phyloP scores from a whole-genome alignment of 768 basidiomycete species.

The Sutorius australiensis region DNA sequence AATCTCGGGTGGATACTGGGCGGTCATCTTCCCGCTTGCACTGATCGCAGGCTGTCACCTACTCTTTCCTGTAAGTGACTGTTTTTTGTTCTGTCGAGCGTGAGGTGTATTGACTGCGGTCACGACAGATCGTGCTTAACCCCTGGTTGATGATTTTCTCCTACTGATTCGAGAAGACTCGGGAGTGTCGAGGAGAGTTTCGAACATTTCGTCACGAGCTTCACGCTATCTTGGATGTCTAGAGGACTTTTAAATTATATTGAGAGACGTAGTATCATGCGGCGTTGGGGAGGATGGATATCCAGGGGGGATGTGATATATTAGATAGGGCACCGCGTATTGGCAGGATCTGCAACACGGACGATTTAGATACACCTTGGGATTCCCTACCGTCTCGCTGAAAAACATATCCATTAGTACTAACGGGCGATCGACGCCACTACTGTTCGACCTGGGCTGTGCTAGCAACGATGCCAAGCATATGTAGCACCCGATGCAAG shows the following conservation, averaged over 20 bases:
- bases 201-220: background rate
- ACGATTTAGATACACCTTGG: background rate
- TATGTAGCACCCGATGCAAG: background rate
- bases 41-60: conserved; percentile 65
- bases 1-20: conserved; percentile 63
- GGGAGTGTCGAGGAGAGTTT: background rate
- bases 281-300: background rate
- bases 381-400: background rate
- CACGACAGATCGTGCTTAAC: conserved; percentile 68
- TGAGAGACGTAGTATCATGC: background rate
- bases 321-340: background rate
- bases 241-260: background rate
- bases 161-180: conserved; percentile 27
- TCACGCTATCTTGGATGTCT: conserved; percentile 1
- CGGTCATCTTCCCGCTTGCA: conserved; percentile 71
- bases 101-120: background rate
- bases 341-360: background rate
- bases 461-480: background rate
- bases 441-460: background rate
- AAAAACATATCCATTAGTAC: background rate
- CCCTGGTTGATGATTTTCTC: conserved; percentile 89
- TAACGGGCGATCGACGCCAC: background rate
- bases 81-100: conserved; percentile 1
- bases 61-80: conserved; percentile 61
- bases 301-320: background rate